These are phyloP conservation scores for Crithidia brevicula DNA, from an alignment of 208 protist genomes.

Conservation along the genomic window DNA sequence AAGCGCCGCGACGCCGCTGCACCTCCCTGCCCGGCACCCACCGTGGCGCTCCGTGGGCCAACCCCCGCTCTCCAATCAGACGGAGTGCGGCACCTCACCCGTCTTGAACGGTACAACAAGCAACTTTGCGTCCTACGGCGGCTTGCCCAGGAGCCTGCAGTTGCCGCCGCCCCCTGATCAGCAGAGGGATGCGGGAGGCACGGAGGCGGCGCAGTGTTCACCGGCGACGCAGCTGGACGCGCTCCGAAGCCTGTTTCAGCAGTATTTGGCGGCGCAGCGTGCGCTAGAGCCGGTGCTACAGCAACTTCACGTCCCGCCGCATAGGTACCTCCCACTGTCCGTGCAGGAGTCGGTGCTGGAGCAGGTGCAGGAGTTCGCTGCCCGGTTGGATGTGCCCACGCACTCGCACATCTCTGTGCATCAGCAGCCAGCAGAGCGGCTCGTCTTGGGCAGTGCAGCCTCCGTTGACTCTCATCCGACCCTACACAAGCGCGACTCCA, in stretches of 20 bases:
- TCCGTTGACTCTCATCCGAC: not conserved
- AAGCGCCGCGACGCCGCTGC: slow-evolving; percentile 4
- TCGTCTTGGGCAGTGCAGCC: not conserved
- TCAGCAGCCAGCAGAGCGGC: too few species aligned
- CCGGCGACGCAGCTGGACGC: not conserved
- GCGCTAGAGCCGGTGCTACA: slow-evolving; percentile 7
- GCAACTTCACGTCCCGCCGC: not conserved
- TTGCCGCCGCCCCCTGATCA: not conserved
- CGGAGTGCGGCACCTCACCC: not conserved
- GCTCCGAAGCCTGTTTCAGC: slow-evolving; percentile 12
- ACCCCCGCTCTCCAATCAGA: not conserved
- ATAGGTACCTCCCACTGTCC: slow-evolving; percentile 4
- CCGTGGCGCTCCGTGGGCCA: slow-evolving; percentile 8
- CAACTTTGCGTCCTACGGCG: too few species aligned
- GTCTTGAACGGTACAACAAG: too few species aligned
- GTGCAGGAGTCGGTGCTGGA: slow-evolving; percentile 25
- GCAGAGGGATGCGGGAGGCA: too few species aligned
- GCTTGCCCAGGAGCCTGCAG: not conserved
- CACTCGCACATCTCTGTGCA: too few species aligned
- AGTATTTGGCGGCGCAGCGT: slow-evolving; percentile 28
- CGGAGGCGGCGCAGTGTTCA: too few species aligned
- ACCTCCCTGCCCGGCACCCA: not conserved
- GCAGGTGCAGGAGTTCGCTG: slow-evolving; percentile 24
- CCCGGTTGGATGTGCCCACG: not conserved
- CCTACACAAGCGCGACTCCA: not conserved